Percentiles rank a stretch among this genome's conserved stretches.
These are phyloP conservation scores for Fragaria iinumae DNA, from an alignment of 306 rosid genomes.

Conservation along the genomic window DNA sequence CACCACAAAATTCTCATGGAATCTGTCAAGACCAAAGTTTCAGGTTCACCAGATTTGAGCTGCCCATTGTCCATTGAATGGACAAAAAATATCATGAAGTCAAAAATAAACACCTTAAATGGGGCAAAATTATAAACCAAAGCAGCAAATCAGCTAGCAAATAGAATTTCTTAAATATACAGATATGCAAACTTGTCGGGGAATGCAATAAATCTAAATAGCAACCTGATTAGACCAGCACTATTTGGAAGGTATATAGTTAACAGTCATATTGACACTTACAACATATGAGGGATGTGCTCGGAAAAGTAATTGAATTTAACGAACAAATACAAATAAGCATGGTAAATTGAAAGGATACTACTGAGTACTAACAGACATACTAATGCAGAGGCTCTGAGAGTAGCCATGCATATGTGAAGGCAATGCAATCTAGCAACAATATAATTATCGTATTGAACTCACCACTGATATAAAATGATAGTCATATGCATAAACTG, in stretches of 20 bases:
- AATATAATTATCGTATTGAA: conserved; percentile 8
- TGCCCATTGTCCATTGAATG: neutral
- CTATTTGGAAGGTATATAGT: neutral
- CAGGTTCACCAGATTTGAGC: conserved; percentile 14
- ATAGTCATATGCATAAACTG: conserved; percentile 52
- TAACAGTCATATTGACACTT: neutral
- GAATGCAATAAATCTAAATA: neutral
- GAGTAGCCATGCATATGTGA: neutral
- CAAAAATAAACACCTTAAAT: neutral
- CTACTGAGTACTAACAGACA: neutral
- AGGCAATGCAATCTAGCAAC: conserved; percentile 13
- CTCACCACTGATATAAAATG: conserved; percentile 48
- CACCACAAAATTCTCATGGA: conserved; percentile 1
- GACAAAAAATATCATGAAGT: neutral
- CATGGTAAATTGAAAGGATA: neutral
- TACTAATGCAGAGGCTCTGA: neutral
- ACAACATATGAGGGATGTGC: neutral
- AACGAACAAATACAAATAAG: conserved; percentile 4
- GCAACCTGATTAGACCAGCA: neutral
- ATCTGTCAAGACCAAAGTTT: neutral
- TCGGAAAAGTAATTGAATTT: neutral
- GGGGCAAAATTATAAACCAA: neutral
- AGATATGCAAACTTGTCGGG: neutral
- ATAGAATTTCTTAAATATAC: neutral
- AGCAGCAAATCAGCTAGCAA: neutral